These are phyloP conservation scores for Ophiocordyceps camponoti-saundersi DNA, from an alignment of 2,329 filamentous ascomycete genomes.

Conservation along the genomic window DNA sequence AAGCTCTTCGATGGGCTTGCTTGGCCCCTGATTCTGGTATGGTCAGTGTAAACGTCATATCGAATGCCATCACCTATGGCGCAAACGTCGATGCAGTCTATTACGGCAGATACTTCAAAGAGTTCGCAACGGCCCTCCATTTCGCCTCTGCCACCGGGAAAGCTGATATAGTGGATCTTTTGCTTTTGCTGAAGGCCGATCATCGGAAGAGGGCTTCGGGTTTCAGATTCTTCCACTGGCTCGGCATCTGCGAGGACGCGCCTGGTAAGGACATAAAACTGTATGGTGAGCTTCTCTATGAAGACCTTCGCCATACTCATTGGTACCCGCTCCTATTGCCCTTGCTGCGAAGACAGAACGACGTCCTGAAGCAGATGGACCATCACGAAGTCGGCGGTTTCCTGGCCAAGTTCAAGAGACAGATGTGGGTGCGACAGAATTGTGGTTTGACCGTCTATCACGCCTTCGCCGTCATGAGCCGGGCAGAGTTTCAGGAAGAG, in stretches of 20 bases:
- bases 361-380: neutral
- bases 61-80: neutral
- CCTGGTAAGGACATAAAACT: neutral
- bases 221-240: neutral
- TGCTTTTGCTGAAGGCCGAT: neutral
- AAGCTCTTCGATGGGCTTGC: neutral
- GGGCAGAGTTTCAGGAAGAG: neutral
- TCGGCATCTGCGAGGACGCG: neutral
- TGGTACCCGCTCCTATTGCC: constrained; percentile 1
- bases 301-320: neutral
- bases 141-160: neutral
- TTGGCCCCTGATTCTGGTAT: neutral
- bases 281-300: neutral
- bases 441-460: neutral
- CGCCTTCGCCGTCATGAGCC: neutral
- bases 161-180: neutral
- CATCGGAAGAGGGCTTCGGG: neutral
- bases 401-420: neutral
- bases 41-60: neutral
- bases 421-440: accelerated
- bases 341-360: neutral
- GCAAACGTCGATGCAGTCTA: neutral
- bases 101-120: neutral
- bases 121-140: neutral
- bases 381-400: neutral